A percentile compares a stretch with the other conserved stretches of the same genome.
Evolutionary conservation across 331 rosid genomes (phyloP).

Genomic region (Pyrus hybrid): DNA sequence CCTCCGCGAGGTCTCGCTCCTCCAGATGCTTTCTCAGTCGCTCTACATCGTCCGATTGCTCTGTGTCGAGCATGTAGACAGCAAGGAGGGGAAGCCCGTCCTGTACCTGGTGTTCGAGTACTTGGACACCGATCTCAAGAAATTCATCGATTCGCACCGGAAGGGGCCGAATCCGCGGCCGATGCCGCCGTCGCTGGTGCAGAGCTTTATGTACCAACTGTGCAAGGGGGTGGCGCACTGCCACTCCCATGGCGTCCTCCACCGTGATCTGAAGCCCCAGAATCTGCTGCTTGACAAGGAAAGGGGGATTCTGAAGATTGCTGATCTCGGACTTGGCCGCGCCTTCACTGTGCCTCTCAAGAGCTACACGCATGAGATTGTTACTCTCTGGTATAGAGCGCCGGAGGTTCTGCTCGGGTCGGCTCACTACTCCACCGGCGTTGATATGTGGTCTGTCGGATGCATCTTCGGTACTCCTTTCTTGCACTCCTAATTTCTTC

Average conservation of each 20-base stretch:
- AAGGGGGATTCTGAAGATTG: slow-evolving; percentile 78
- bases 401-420: slow-evolving; percentile 92
- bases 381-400: slow-evolving; percentile 91
- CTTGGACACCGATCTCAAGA: slow-evolving; percentile 89
- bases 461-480: slow-evolving; percentile 63
- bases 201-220: slow-evolving; percentile 78
- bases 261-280: slow-evolving; percentile 93
- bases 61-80: slow-evolving; percentile 67
- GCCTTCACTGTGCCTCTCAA: slow-evolving; percentile 93
- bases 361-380: slow-evolving; percentile 94
- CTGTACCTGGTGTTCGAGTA: slow-evolving; percentile 90
- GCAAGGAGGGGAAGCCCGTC: slow-evolving; percentile 44
- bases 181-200: slow-evolving; percentile 38
- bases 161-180: slow-evolving; percentile 57
- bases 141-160: slow-evolving; percentile 78
- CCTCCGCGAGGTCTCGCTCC: slow-evolving; percentile 83
- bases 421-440: slow-evolving; percentile 82
- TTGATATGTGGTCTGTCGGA: slow-evolving; percentile 96
- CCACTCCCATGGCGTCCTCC: slow-evolving; percentile 88
- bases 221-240: slow-evolving; percentile 94
- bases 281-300: slow-evolving; percentile 71
- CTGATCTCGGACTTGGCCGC: slow-evolving; percentile 84
- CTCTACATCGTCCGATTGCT: slow-evolving; percentile 83
- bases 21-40: slow-evolving; percentile 88
- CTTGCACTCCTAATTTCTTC: background rate